Conservation (phyloP, 257 asterid species). For the Buddleja alternifolia region DNA sequence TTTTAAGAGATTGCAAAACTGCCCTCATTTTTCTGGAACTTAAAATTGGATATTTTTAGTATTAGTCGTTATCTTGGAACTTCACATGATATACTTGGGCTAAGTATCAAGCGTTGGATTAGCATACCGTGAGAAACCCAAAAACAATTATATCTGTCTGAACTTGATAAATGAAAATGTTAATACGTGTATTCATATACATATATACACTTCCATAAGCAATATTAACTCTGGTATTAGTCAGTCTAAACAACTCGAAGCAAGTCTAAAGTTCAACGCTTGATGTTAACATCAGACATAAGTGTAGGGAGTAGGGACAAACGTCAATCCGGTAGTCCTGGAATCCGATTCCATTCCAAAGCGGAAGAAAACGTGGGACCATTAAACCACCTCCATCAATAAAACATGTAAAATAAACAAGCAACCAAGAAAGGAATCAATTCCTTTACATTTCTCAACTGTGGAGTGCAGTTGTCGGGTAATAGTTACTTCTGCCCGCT, state of each 20-base stretch:
- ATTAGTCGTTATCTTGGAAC: too few relatives aligned
- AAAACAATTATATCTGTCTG: too few relatives aligned
- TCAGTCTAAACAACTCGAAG: not conserved
- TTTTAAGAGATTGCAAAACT: too few relatives aligned
- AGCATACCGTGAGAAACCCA: too few relatives aligned
- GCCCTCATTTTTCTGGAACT: too few relatives aligned
- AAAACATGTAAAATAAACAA: conserved; percentile 6
- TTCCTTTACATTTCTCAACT: conserved; percentile 11
- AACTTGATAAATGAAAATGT: too few relatives aligned
- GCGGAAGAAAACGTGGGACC: conserved; percentile 14
- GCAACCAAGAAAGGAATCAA: not conserved
- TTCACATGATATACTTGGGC: too few relatives aligned
- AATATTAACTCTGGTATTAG: conserved; percentile 3
- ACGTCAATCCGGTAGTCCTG: not conserved
- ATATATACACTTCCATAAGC: too few relatives aligned
- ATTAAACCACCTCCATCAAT: conserved; percentile 25
- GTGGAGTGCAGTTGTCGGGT: too few relatives aligned
- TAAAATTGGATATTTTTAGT: too few relatives aligned
- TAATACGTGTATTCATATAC: too few relatives aligned
- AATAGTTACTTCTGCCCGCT: conserved; percentile 5
- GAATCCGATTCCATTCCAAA: conserved; percentile 29
- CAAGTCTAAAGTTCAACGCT: not conserved
- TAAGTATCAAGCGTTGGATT: too few relatives aligned
- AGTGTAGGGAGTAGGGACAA: not conserved
- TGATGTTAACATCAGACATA: conserved; percentile 11